Evolutionary conservation across 1,284 basidiomycete species (phyloP).

Genomic region (Meripilus lineatus): DNA sequence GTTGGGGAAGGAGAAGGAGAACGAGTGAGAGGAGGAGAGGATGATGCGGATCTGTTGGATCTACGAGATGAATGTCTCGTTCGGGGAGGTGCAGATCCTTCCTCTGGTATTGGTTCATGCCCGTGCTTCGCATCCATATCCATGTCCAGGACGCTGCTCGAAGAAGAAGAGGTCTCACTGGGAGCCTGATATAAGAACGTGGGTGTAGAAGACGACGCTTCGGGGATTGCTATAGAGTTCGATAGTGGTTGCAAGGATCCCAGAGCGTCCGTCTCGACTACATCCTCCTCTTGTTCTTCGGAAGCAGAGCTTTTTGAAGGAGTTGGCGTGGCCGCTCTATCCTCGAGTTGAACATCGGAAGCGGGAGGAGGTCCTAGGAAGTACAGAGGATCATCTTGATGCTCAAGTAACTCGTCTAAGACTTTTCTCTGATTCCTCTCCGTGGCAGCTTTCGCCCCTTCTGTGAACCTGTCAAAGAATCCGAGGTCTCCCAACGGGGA

Average conservation of each 20-base stretch:
- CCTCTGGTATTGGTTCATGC: constrained; percentile 2
- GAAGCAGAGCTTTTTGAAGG: constrained; percentile 4
- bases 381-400: constrained; percentile 66
- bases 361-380: constrained; percentile 30
- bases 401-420: constrained; percentile 56
- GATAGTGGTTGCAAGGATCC: not conserved
- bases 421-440: constrained; percentile 46
- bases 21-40: constrained; percentile 16
- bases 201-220: not conserved
- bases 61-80: constrained; percentile 2
- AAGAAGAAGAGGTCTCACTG: not conserved
- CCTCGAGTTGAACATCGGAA: not conserved
- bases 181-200: too few relatives aligned
- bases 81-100: constrained; percentile 5
- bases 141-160: not conserved
- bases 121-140: too few relatives aligned
- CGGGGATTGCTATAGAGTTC: not conserved
- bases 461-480: constrained; percentile 57
- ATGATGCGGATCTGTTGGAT: constrained; percentile 1
- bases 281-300: not conserved
- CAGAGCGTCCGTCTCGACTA: too few relatives aligned
- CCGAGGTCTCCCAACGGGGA: constrained; percentile 25
- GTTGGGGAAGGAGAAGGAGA: constrained; percentile 29
- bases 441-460: constrained; percentile 47
- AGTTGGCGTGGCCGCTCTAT: constrained; percentile 13